Evolutionary conservation across 1,284 basidiomycete species (phyloP), one percentile per base, ranked within the genome.

Genomic region (Heterobasidion occidentale): DNA sequence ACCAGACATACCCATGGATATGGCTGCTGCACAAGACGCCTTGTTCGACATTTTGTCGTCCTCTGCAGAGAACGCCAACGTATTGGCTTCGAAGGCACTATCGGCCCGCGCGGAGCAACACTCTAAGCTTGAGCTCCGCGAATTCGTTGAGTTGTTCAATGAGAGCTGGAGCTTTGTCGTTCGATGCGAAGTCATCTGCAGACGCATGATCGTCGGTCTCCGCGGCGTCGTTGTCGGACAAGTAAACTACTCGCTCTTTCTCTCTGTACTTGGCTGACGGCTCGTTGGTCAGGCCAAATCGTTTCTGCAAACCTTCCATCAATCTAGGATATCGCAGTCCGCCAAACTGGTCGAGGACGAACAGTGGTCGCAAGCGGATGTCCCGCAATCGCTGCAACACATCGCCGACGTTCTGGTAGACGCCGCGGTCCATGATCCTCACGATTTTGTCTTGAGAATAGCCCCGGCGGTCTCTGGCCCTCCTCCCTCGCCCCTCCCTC

Each of bases 321-420:
- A 92, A 61, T 71, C 77, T n/a, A 80, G 89, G 53, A 81, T 98
- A 57, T 85, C 87, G 1, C 81, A 81, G 59, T 92, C 90, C 4
- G 94, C 95, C 27, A 92, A 90, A 68, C 74, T 92, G 12, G 95
- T 99, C 7, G 92, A 96, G 68, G 91, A 94, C 62, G 94, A 96
- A 64, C 86, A 85, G 50, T 95, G 94, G 92, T 83, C 78, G 53
- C 90, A 91, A 36, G 77, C 83, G 3, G 94, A 97, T 55, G 86
- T 97, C 1, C 73, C 83, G 1, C 65, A 74, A 6, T 65, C 74
- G 1, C 72, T 89, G 9, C 95, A 98, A 69, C 77, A 78, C 46
- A 75, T 83, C n/a, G 81, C 89, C 47, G 79, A 90, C 62, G 73
- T 85, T 14, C 74, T 99, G 54, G 78, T 98, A 35, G 85, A 90